Percentiles rank a stretch among this genome's conserved stretches.
Evolutionary conservation across 345 rosid genomes (phyloP).

Genomic region (Pelargonium nanum): DNA sequence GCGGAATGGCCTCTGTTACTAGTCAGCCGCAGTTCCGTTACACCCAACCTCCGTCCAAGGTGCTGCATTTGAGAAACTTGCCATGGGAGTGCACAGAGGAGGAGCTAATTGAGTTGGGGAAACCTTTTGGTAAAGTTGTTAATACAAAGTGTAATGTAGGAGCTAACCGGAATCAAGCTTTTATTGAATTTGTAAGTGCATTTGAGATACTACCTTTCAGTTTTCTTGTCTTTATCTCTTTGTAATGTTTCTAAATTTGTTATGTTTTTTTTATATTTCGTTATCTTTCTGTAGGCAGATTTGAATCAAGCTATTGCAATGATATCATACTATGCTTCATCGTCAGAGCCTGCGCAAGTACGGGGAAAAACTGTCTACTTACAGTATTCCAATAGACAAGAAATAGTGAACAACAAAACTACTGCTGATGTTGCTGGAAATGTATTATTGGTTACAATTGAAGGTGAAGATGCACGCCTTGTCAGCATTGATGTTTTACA

Average conservation of each 20-base stretch:
- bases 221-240: not conserved
- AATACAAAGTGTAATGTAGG: slow-evolving; percentile 99
- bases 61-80: slow-evolving; percentile 91
- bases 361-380: slow-evolving; percentile 98
- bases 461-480: slow-evolving; percentile 89
- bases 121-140: slow-evolving; percentile 91
- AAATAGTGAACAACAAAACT: slow-evolving; percentile 94
- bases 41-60: slow-evolving; percentile 98
- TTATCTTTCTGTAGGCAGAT: slow-evolving; percentile 47
- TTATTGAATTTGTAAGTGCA: slow-evolving; percentile 86
- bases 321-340: slow-evolving; percentile 94
- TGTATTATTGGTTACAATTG: slow-evolving; percentile 83
- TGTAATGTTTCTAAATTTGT: not conserved
- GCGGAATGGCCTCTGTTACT: slow-evolving; percentile 81
- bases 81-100: slow-evolving; percentile 99
- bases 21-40: slow-evolving; percentile 97
- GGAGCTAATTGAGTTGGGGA: slow-evolving; percentile 86
- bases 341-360: slow-evolving; percentile 98
- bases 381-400: slow-evolving; percentile 97
- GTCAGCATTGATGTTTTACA: slow-evolving; percentile 98
- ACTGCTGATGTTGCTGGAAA: slow-evolving; percentile 97
- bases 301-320: slow-evolving; percentile 94
- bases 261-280: not conserved
- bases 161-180: slow-evolving; percentile 94
- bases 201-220: not conserved